phyloP scores from a whole-genome alignment of 2,329 filamentous ascomycete genomes.

The Colletotrichum cereale region DNA sequence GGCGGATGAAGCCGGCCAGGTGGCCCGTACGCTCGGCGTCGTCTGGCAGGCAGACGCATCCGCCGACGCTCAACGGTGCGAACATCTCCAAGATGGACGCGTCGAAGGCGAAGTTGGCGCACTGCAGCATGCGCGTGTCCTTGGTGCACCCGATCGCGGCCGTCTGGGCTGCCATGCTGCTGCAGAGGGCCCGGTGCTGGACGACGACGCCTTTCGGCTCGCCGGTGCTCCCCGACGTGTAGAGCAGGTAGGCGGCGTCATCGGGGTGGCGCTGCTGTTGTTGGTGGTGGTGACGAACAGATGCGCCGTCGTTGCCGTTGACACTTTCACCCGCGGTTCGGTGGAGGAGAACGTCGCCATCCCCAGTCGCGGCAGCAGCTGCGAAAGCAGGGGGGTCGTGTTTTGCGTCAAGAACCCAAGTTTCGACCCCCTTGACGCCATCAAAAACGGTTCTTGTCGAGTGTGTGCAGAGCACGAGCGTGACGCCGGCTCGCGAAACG shows the following conservation, averaged over 20 bases:
- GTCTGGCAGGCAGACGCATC: not conserved
- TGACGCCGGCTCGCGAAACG: not conserved
- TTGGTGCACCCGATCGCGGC: not conserved
- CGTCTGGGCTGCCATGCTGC: not conserved
- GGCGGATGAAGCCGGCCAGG: not conserved
- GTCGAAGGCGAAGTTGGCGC: conserved; percentile 1
- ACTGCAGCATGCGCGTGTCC: conserved; percentile 1
- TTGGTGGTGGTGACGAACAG: not conserved
- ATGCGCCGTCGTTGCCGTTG: not conserved
- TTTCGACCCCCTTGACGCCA: not conserved
- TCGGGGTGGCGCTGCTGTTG: not conserved
- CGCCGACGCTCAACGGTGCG: not conserved
- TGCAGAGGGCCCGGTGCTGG: not conserved
- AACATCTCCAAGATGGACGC: not conserved
- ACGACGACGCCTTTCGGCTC: conserved; percentile 3
- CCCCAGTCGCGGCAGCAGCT: not conserved
- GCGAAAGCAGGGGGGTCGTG: not conserved
- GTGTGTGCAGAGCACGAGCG: not conserved
- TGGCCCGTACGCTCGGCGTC: not conserved
- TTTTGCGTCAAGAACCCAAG: not conserved
- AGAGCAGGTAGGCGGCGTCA: conserved; percentile 1
- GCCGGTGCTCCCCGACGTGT: conserved; percentile 1
- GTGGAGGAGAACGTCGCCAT: not conserved
- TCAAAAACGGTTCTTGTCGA: not conserved
- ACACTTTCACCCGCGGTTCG: too few species aligned